Evolutionary conservation across 768 basidiomycete species (phyloP), one percentile per base, ranked within the genome.

Genomic region (Symmetrospora coprosmae): DNA sequence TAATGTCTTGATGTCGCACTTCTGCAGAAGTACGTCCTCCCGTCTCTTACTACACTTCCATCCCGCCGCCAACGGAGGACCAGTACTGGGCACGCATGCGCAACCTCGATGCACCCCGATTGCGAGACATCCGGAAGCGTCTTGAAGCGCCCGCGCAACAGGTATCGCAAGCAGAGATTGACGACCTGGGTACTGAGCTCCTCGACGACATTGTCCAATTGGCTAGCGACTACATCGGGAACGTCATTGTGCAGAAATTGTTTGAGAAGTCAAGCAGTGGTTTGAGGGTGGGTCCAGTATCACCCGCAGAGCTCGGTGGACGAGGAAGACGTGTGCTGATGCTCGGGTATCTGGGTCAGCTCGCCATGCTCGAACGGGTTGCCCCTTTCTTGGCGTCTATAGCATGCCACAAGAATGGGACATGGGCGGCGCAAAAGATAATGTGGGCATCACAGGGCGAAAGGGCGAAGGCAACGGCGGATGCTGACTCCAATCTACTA

Each of bases 191-290:
- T 2, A 78, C 78, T 46, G 91, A 97, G 69, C 82, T 96, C 72
- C 77, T 97, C 64, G 90, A 96, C 67, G 94, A 97, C 71, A 86
- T 88, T 63, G 89, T 92, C 14, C 88, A 91, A 72, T 80, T 99
- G 60, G 84, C 92, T 14, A 90, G 88, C 35, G 92, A 99, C 72
- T 97, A 94, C 84, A 84, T 99, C 66, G 94, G 94, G 46, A 99
- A 99, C 70, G 30, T 61, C 3, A 86, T 97, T 66, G 88, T 97
- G 23, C 92, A 97, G 77, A 96, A 96, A 73, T 75, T 99, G 14
- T 99, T 92, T 68, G 92, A 96, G 73, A 83, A 80, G 69, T 88
- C 87, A 70, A 86, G 87, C 14, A 73, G 81, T 37, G 74, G 69
- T 2, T 83, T 89, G 30, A 78, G 55, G 16, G 55, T 58, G n/a